Evolutionary conservation across 352 stramenopile species (phyloP).

Genomic region (Phytophthora brassicae): DNA sequence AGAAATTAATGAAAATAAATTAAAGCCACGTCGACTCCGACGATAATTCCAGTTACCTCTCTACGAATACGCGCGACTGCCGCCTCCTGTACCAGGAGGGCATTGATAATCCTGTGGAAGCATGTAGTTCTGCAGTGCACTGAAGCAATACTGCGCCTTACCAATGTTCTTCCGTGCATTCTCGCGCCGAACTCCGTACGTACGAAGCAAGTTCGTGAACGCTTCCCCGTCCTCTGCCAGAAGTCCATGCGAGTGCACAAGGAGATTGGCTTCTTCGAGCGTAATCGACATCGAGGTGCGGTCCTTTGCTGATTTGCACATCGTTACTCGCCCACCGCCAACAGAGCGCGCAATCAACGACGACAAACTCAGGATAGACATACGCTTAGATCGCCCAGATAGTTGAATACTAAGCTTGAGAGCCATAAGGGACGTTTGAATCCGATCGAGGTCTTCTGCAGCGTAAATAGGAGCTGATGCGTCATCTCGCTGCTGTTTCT

Average conservation of each 20-base stretch:
- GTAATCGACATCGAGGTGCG: constrained; percentile 97
- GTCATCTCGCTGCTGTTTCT: constrained; percentile 27
- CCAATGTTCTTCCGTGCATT: constrained; percentile 90
- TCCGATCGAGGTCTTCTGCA: constrained; percentile 30
- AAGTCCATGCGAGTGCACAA: constrained; percentile 60
- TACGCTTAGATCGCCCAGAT: constrained; percentile 69
- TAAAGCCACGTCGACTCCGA: constrained; percentile 6
- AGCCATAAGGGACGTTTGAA: constrained; percentile 36
- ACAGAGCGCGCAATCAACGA: constrained; percentile 75
- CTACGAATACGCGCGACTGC: constrained; percentile 63
- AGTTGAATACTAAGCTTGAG: constrained; percentile 48
- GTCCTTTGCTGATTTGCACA: constrained; percentile 98
- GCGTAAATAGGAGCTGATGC: constrained; percentile 28
- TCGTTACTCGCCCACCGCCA: constrained; percentile 91
- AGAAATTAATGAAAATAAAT: constrained; percentile 34
- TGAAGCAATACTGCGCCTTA: constrained; percentile 85
- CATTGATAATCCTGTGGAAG: constrained; percentile 78
- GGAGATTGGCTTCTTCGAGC: constrained; percentile 87
- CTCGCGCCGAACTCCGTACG: constrained; percentile 76
- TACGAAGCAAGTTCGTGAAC: constrained; percentile 70
- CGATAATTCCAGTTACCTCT: constrained; percentile 16
- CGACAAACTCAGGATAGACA: constrained; percentile 79
- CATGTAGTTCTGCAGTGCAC: constrained; percentile 81
- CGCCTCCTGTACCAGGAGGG: constrained; percentile 76
- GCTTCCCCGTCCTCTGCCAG: constrained; percentile 47